Percentiles rank a stretch among this genome's conserved stretches.
Evolutionary conservation across 2,329 filamentous ascomycete genomes (phyloP).

Genomic region (Aspergillus pseudoglaucus): DNA sequence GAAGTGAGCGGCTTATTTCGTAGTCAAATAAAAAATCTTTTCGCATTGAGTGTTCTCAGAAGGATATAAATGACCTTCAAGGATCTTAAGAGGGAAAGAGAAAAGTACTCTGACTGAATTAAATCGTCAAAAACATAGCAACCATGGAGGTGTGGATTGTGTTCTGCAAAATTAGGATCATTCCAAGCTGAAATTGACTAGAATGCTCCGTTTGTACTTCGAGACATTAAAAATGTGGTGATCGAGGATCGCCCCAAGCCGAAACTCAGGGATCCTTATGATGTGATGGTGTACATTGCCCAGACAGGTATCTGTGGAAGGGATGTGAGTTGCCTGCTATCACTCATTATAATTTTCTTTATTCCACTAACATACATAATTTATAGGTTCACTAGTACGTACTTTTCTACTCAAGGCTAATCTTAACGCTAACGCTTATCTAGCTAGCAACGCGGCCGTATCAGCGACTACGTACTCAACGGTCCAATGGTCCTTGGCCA

Average conservation of each 20-base stretch:
- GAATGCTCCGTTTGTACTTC: slow-evolving; percentile 40
- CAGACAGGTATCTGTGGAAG: slow-evolving; percentile 44
- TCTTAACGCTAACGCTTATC: too few relatives aligned
- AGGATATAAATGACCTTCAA: too few relatives aligned
- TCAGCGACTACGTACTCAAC: slow-evolving; percentile 38
- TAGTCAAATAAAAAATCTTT: too few relatives aligned
- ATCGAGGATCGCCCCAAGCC: slow-evolving; percentile 42
- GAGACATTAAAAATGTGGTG: slow-evolving; percentile 37
- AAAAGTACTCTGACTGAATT: too few relatives aligned
- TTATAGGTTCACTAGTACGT: background rate
- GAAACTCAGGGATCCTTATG: slow-evolving; percentile 23
- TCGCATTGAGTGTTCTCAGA: too few relatives aligned
- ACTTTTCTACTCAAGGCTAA: slow-evolving; percentile 26
- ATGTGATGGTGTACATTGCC: slow-evolving; percentile 40
- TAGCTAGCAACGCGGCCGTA: slow-evolving; percentile 32
- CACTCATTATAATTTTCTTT: too few relatives aligned
- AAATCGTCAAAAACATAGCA: too few relatives aligned
- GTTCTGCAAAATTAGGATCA: too few relatives aligned
- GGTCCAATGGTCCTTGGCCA: slow-evolving; percentile 6
- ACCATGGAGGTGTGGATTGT: too few relatives aligned
- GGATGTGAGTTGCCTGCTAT: slow-evolving; percentile 17
- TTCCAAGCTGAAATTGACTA: background rate
- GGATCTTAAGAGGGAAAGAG: too few relatives aligned
- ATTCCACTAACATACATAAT: background rate
- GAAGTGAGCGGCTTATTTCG: too few relatives aligned